These are phyloP conservation scores for Cyclocybe cylindracea DNA, from an alignment of 768 basidiomycete species.

Conservation along the genomic window DNA sequence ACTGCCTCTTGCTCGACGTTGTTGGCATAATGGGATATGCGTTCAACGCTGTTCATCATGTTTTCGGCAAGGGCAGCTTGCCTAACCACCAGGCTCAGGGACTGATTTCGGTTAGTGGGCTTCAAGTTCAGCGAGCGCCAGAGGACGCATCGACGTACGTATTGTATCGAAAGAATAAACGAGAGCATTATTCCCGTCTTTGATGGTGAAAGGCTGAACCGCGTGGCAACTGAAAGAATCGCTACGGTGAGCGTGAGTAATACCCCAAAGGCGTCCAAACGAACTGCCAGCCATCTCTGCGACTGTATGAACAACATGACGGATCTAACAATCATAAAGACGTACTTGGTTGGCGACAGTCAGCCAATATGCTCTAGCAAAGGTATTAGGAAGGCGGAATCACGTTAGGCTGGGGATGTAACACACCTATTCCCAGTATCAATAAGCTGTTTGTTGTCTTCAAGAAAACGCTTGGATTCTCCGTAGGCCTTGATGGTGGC, in stretches of 20 bases:
- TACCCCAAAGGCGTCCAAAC: slow-evolving; percentile 86
- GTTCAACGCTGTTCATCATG: slow-evolving; percentile 86
- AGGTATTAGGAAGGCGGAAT: neutral
- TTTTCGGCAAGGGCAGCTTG: slow-evolving; percentile 87
- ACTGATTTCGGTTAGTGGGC: slow-evolving; percentile 24
- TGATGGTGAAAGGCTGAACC: slow-evolving; percentile 72
- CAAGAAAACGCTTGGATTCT: slow-evolving; percentile 71
- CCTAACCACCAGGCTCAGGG: slow-evolving; percentile 72
- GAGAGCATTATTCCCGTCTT: slow-evolving; percentile 75
- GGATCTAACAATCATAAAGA: neutral
- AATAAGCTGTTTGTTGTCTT: slow-evolving; percentile 68
- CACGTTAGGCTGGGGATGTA: neutral
- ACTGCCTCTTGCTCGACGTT: slow-evolving; percentile 81
- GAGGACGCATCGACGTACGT: slow-evolving; percentile 32
- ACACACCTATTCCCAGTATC: slow-evolving; percentile 67
- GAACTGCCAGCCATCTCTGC: slow-evolving; percentile 80
- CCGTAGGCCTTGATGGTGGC: slow-evolving; percentile 87
- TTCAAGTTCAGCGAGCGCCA: slow-evolving; percentile 3
- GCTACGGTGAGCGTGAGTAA: slow-evolving; percentile 72
- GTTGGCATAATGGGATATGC: slow-evolving; percentile 77
- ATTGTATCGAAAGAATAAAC: slow-evolving; percentile 77
- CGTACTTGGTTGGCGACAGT: slow-evolving; percentile 76
- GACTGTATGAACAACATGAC: neutral
- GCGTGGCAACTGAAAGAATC: slow-evolving; percentile 69
- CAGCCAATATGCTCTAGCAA: slow-evolving; percentile 79